These are phyloP conservation scores for Globisporangium takayamanum DNA, from an alignment of 352 stramenopile species.

Conservation along the genomic window DNA sequence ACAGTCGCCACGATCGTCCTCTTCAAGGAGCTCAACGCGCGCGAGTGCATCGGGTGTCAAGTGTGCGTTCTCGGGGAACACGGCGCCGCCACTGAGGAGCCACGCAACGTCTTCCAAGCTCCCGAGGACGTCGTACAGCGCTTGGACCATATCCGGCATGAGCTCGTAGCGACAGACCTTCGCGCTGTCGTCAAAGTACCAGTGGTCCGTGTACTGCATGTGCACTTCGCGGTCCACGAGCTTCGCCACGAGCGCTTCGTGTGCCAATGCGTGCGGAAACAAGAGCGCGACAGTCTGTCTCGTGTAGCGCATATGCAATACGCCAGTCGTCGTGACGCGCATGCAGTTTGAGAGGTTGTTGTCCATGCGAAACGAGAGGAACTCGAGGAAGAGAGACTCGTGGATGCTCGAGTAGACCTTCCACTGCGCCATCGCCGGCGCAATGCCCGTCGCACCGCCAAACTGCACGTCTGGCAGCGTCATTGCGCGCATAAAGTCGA, in stretches of 20 bases:
- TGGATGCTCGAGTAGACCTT: constrained; percentile 14
- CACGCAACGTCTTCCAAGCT: constrained; percentile 18
- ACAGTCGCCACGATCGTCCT: background rate
- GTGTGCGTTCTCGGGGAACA: constrained; percentile 7
- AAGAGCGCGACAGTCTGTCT: constrained; percentile 23
- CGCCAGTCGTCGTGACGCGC: constrained; percentile 17
- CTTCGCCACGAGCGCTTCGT: constrained; percentile 19
- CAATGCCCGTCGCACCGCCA: constrained; percentile 6
- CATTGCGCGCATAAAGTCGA: constrained; percentile 10
- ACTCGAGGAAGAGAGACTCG: constrained; percentile 15
- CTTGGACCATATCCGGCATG: constrained; percentile 23
- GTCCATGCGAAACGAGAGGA: constrained; percentile 10
- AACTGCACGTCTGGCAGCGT: constrained; percentile 10
- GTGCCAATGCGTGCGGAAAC: constrained; percentile 27
- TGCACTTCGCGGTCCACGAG: constrained; percentile 27
- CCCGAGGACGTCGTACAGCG: constrained; percentile 23
- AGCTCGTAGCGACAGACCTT: constrained; percentile 16
- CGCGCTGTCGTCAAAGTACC: constrained; percentile 20
- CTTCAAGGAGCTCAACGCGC: background rate
- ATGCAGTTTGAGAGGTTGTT: constrained; percentile 5
- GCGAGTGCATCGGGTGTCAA: background rate
- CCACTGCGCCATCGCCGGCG: constrained; percentile 14
- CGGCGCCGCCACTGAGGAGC: constrained; percentile 16
- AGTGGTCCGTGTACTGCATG: constrained; percentile 24
- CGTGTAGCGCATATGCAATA: constrained; percentile 29